A percentile compares a stretch with the other conserved stretches of the same genome.
These are phyloP conservation scores for Debaryomyces udenii DNA, from an alignment of 1,139 yeast genomes.

Conservation along the genomic window DNA sequence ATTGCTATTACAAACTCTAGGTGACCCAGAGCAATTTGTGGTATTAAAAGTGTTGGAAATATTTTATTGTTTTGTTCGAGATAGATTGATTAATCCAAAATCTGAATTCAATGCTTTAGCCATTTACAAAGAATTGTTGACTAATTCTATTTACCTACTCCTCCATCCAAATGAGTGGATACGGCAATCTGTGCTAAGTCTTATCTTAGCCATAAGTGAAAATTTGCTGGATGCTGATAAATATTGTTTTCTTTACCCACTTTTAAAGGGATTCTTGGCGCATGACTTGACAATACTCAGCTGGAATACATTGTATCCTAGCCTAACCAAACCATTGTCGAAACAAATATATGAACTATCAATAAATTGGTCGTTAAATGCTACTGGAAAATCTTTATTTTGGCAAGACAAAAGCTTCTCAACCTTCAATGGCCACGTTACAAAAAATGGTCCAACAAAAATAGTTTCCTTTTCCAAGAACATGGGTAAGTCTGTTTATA, in stretches of 20 bases:
- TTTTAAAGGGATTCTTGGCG: slow-evolving; percentile 73
- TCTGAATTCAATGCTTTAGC: slow-evolving; percentile 45
- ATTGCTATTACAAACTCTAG: slow-evolving; percentile 73
- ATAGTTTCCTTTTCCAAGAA: slow-evolving; percentile 32
- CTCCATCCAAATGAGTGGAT: slow-evolving; percentile 91
- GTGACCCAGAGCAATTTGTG: slow-evolving; percentile 83
- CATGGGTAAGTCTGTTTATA: slow-evolving; percentile 45
- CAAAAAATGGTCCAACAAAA: slow-evolving; percentile 15
- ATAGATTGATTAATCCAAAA: slow-evolving; percentile 38
- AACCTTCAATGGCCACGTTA: slow-evolving; percentile 15
- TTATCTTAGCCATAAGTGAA: slow-evolving; percentile 64
- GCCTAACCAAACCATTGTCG: slow-evolving; percentile 67
- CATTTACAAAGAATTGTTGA: slow-evolving; percentile 41
- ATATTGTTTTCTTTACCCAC: slow-evolving; percentile 81
- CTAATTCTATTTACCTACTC: slow-evolving; percentile 37
- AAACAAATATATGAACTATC: slow-evolving; percentile 67
- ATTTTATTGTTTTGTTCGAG: slow-evolving; percentile 43
- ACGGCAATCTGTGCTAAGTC: slow-evolving; percentile 64
- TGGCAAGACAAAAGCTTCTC: slow-evolving; percentile 51
- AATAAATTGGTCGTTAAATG: slow-evolving; percentile 71
- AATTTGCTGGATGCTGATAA: slow-evolving; percentile 75
- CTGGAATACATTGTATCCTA: slow-evolving; percentile 66
- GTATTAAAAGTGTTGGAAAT: slow-evolving; percentile 75
- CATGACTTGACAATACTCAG: slow-evolving; percentile 72
- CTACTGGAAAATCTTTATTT: slow-evolving; percentile 65